Evolutionary conservation across 805 yeast species (phyloP).

Genomic region (Hanseniaspora opuntiae): DNA sequence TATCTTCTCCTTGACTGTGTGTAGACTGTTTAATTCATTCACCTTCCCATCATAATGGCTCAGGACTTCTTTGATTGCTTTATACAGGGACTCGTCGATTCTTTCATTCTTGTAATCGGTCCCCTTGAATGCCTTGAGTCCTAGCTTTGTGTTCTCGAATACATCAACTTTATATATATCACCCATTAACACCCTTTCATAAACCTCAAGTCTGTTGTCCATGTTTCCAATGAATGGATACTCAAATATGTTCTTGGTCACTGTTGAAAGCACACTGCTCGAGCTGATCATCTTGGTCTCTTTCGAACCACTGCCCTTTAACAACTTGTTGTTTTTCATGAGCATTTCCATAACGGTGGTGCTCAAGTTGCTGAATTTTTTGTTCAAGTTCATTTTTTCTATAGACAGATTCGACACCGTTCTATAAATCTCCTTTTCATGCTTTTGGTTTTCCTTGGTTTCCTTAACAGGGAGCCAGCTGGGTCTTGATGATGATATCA

Average conservation of each 20-base stretch:
- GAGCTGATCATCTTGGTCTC: constrained; percentile 17
- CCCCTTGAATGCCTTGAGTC: background rate
- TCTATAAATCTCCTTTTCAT: constrained; percentile 41
- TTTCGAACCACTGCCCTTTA: background rate
- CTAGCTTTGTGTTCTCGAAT: background rate
- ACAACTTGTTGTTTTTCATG: constrained; percentile 19
- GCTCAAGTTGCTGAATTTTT: constrained; percentile 19
- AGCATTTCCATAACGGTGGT: constrained; percentile 21
- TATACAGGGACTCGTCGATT: background rate
- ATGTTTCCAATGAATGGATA: constrained; percentile 15
- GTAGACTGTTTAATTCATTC: constrained; percentile 1
- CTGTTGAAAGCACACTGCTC: constrained; percentile 20
- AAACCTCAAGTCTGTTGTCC: background rate
- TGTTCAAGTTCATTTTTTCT: constrained; percentile 23
- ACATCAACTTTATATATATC: constrained; percentile 9
- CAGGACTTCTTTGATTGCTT: background rate
- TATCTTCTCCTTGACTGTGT: background rate
- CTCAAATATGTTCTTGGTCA: constrained; percentile 23
- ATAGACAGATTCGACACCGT: constrained; percentile 25
- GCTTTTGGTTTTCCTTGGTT: constrained; percentile 37
- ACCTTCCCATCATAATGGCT: constrained; percentile 2
- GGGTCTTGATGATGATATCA: constrained; percentile 51
- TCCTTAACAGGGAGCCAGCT: constrained; percentile 60
- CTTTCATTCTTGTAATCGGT: background rate
- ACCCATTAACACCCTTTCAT: constrained; percentile 14